Evolutionary conservation across 2,329 filamentous ascomycete species (phyloP), one percentile per base, ranked within the genome.

Genomic region (Dothideomycetes sp.): DNA sequence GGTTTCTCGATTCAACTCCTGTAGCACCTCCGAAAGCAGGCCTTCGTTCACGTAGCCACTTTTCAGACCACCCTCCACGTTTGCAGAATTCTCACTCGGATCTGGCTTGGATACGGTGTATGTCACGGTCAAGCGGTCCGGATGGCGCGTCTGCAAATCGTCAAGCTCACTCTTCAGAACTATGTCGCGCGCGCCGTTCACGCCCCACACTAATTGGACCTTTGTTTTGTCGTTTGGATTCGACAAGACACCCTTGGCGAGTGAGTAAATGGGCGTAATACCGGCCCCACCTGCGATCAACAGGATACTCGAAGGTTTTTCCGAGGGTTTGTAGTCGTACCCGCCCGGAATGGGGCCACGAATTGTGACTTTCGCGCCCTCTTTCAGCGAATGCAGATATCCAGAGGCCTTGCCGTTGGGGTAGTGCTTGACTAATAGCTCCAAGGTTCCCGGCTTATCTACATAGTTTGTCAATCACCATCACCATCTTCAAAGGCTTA

Each of bases 201-300:
- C 77, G 27, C 79, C 80, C 50, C 76, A 81, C 0, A 85, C 62
- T 1, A 85, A 65, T 0, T 73, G 76, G 32, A 84, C 65, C 38
- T 66, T 68, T 1, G 81, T 84, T 43, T 62, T 64, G 48, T 84
- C 80, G 1, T 66, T 57, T 0, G 76, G 69, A 50, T 83, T 73
- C 32, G 62, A 57, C 14, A 81, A 30, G 41, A 82, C 79, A 2
- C 74, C 74, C 36, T 67, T 71, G 2, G 72, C 65, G 2, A 83
- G 68, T 53, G 81, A 77, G 53, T 75, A 83, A 47, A 80, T 70
- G 0, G 81, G 81, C 0, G 80, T 84, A 47, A 86, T 82, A 14
- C 81, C 81, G 0, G 78, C 79, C 10, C 81, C 81, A 33, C 81
- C 81, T 0, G 81, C 81, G 32, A 85, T 72, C 29, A 84, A 65